Evolutionary conservation across 2,329 filamentous ascomycete species (phyloP).

Genomic region (Phialocephala subalpina): DNA sequence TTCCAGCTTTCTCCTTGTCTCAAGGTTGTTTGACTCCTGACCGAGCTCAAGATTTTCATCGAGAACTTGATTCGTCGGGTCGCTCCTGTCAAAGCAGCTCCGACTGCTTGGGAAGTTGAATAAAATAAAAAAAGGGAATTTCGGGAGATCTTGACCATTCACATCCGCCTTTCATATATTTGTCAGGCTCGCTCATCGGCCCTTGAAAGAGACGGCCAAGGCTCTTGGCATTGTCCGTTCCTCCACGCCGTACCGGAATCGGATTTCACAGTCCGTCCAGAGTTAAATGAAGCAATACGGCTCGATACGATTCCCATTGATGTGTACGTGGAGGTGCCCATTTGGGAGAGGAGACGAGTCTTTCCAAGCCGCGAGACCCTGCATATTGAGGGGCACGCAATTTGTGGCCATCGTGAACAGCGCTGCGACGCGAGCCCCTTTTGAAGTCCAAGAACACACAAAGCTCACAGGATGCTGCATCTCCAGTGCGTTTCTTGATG

Average conservation of each 20-base stretch:
- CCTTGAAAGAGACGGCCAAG: not conserved
- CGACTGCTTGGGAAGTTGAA: not conserved
- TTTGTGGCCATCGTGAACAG: no score
- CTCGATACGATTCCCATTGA: not conserved
- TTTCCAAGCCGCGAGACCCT: not conserved
- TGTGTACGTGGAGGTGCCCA: not conserved
- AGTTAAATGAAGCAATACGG: not conserved
- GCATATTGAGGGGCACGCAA: not conserved
- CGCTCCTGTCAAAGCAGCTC: not conserved
- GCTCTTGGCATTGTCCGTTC: not conserved
- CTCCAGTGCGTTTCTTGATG: not conserved
- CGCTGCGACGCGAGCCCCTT: no score
- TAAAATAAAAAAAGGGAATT: not conserved
- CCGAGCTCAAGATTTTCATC: conserved; percentile 2
- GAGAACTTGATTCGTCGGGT: not conserved
- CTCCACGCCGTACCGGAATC: not conserved
- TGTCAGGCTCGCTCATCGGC: not conserved
- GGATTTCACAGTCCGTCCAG: not conserved
- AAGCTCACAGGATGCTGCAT: no score
- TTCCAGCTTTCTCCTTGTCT: conserved; percentile 4
- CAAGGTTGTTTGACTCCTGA: not conserved
- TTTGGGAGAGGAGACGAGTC: not conserved
- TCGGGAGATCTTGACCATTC: not conserved
- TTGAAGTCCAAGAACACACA: no score
- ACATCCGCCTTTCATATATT: not conserved